phyloP scores from a whole-genome alignment of 148 eudicot genomes.

The Diospyros kaki region DNA sequence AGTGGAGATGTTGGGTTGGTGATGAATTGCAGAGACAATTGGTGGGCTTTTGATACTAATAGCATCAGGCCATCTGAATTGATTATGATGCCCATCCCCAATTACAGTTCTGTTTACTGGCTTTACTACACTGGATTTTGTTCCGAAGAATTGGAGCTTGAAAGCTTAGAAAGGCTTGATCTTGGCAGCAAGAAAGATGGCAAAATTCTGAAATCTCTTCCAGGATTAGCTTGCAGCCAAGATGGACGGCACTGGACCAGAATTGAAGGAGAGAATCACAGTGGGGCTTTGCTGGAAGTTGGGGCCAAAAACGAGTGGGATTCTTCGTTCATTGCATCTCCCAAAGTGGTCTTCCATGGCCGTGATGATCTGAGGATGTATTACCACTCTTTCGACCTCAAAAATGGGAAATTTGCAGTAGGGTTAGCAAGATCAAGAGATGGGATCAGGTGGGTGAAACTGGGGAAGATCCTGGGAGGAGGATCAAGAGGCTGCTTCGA shows the following conservation, averaged over 20 bases:
- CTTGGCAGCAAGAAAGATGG: not conserved
- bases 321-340: conserved; percentile 65
- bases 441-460: conserved; percentile 73
- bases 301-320: conserved; percentile 79
- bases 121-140: conserved; percentile 73
- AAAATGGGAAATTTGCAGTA: conserved; percentile 35
- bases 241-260: conserved; percentile 93
- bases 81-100: conserved; percentile 67
- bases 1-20: conserved; percentile 53
- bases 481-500: conserved; percentile 43
- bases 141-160: conserved; percentile 44
- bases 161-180: not conserved
- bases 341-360: conserved; percentile 67
- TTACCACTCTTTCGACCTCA: conserved; percentile 58
- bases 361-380: conserved; percentile 72
- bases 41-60: conserved; percentile 90
- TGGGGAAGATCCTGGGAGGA: conserved; percentile 50
- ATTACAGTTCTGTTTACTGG: conserved; percentile 71
- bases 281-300: conserved; percentile 74
- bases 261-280: conserved; percentile 88
- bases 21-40: conserved; percentile 59
- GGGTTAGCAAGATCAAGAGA: conserved; percentile 79
- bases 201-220: conserved; percentile 45
- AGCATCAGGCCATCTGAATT: conserved; percentile 55
- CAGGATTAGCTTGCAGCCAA: conserved; percentile 88